phyloP scores from a whole-genome alignment of 2,329 filamentous ascomycete species.

The Talaromyces sp. region DNA sequence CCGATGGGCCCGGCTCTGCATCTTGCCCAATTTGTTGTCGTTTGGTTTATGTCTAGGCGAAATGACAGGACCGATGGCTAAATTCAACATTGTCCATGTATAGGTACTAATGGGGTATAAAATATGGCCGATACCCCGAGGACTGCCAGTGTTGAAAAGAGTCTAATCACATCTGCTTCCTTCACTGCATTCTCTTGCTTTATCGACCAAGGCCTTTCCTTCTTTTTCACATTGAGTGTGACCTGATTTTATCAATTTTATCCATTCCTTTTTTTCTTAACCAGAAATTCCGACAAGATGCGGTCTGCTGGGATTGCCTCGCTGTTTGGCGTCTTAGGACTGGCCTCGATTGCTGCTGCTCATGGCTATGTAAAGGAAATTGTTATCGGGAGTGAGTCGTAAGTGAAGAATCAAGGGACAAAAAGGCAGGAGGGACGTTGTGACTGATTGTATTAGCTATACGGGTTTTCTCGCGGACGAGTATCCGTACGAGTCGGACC shows the following conservation, averaged over 20 bases:
- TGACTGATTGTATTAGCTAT: constrained; percentile 24
- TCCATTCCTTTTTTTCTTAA: neutral
- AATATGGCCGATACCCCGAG: neutral
- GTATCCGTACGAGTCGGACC: constrained; percentile 29
- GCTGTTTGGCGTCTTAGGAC: constrained; percentile 18
- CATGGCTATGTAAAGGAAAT: constrained; percentile 35
- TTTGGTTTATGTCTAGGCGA: neutral
- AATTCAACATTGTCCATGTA: neutral
- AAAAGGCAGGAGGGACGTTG: neutral
- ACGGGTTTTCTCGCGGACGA: constrained; percentile 35
- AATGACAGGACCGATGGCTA: constrained; percentile 2
- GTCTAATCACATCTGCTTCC: neutral
- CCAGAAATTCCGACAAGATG: constrained; percentile 2
- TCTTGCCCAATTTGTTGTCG: neutral
- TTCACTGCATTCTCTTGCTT: neutral
- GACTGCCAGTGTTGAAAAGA: neutral
- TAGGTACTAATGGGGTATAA: neutral
- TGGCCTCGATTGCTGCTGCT: constrained; percentile 31
- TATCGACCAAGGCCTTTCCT: neutral
- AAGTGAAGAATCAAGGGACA: neutral
- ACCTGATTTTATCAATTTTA: neutral
- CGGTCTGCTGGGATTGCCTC: constrained; percentile 2
- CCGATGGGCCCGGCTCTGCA: neutral
- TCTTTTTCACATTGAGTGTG: neutral
- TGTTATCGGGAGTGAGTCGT: constrained; percentile 30